These are phyloP conservation scores for Phytopythium sindhum DNA, from an alignment of 352 stramenopile species.

Conservation along the genomic window DNA sequence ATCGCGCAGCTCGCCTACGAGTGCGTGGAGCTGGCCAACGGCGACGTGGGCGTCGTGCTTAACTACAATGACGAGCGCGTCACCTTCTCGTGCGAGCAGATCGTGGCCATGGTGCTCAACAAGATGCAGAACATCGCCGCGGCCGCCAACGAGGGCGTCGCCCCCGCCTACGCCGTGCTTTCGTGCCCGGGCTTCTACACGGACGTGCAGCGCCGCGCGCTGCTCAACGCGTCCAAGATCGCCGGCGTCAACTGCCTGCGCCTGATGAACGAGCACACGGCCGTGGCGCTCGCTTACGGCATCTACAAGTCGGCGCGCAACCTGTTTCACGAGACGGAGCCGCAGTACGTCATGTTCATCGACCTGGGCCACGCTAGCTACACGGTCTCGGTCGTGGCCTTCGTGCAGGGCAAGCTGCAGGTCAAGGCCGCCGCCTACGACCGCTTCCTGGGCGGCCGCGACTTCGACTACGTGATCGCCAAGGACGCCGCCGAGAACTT, in stretches of 20 bases:
- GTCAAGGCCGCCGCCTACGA: constrained; percentile 95
- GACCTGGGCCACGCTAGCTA: constrained; percentile 96
- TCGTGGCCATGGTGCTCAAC: constrained; percentile 97
- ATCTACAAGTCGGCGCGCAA: constrained; percentile 97
- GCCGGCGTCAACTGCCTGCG: constrained; percentile 95
- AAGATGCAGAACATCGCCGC: constrained; percentile 96
- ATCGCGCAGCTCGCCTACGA: constrained; percentile 92
- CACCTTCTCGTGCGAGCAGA: constrained; percentile 94
- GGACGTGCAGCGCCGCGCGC: constrained; percentile 94
- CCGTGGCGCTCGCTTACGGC: constrained; percentile 93
- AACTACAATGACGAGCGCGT: constrained; percentile 90
- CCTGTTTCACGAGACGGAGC: constrained; percentile 90
- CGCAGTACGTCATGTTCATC: constrained; percentile 98
- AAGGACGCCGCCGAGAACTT: constrained; percentile 95
- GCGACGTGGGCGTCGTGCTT: constrained; percentile 89
- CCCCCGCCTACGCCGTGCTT: constrained; percentile 91
- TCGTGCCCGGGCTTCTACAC: constrained; percentile 98
- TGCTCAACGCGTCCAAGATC: constrained; percentile 93
- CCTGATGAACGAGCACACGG: constrained; percentile 98
- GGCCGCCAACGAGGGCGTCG: constrained; percentile 87
- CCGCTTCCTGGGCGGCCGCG: constrained; percentile 92
- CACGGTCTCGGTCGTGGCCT: constrained; percentile 90
- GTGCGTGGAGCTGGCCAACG: constrained; percentile 83
- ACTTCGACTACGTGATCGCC: constrained; percentile 96
- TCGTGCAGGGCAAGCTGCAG: constrained; percentile 94